Base-by-base conservation (phyloP, 192 early-diverging fungal species). In the Linnemannia elongata region DNA sequence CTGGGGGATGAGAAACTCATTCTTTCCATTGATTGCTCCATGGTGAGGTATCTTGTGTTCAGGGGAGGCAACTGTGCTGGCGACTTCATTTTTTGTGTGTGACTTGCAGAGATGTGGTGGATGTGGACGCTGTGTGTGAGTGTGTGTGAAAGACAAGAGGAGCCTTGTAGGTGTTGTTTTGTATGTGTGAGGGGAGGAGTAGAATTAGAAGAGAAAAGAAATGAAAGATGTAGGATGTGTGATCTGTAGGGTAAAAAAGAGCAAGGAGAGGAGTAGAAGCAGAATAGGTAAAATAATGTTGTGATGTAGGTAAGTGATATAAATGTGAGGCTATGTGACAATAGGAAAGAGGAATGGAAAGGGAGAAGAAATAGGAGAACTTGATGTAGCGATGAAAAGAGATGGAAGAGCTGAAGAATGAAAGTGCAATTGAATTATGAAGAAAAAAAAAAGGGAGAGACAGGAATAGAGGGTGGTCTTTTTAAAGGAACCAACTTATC, bases 1-100 rank as follows among this genome's bases (percentile, higher is more conserved):
- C 36, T 47, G n/a, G 82, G 82, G 1, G 82, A 78, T 2, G 76
- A 68, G 27, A 83, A 77, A 22, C 76, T 77, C 75, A 83, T 77
- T 8, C 76, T 44, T 60, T 83, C 72, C 82, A 83, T 78, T 9
- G 82, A 83, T 57, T 68, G 54, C 70, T 78, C 82, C 71, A 83
- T 55, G 30, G 69, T 55, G 9, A 77, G 69, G 42, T 49, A 39
- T 35, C 69, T 63, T 22, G 74, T 70, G 69, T 71, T 82, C 81
- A 82, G 47, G 57, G 80, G 80, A 22, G 81, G 70, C 33, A 77
- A 45, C 38, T 69, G 20, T 36, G 81, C 45, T n/a, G 75, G 54
- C 0, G 69, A 22, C 38, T 60, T 77, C 81, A 77, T 77, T 18
- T 41, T 70, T 33, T 49, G 15, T 75, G 3, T 54, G 2, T 72